Conservation (phyloP, 768 basidiomycete species). For the Lactarius evosmus region DNA sequence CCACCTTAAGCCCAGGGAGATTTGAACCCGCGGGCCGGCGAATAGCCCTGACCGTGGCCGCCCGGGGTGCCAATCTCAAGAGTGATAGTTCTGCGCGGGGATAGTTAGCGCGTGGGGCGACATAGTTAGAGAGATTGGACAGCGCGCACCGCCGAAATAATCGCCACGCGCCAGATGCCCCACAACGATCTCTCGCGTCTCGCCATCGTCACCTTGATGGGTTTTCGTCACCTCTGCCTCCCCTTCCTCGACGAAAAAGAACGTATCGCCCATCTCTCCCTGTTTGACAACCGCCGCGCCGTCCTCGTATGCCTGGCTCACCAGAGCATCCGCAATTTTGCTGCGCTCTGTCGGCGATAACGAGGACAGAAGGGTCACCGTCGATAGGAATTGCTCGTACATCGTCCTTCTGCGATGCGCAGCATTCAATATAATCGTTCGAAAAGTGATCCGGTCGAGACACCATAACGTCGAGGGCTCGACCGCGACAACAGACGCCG, state of each 20-base stretch:
- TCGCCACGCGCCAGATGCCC: slow-evolving; percentile 84
- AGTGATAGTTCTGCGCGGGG: slow-evolving; percentile 75
- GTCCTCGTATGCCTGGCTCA: slow-evolving; percentile 74
- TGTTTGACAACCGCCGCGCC: slow-evolving; percentile 87
- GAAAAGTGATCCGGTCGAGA: slow-evolving; percentile 95
- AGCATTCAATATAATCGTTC: slow-evolving; percentile 93
- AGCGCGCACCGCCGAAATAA: slow-evolving; percentile 88
- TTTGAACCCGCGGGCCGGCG: slow-evolving; percentile 44
- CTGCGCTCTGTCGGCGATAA: slow-evolving; percentile 86
- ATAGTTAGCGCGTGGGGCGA: slow-evolving; percentile 17
- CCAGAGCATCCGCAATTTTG: slow-evolving; percentile 95
- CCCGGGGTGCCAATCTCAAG: slow-evolving; percentile 83
- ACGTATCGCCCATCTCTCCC: slow-evolving; percentile 95
- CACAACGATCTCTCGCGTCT: slow-evolving; percentile 63
- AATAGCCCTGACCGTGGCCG: slow-evolving; percentile 92
- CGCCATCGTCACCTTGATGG: slow-evolving; percentile 55
- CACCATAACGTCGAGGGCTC: slow-evolving; percentile 87
- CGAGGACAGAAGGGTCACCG: slow-evolving; percentile 81
- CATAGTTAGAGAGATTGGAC: neutral
- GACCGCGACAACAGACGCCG: slow-evolving; percentile 87
- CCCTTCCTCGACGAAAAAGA: slow-evolving; percentile 97
- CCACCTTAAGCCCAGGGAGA: slow-evolving; percentile 78
- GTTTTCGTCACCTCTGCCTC: slow-evolving; percentile 83
- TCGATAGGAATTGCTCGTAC: slow-evolving; percentile 95
- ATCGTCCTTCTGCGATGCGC: slow-evolving; percentile 88